These are phyloP conservation scores for Sugiyamaella paludigena DNA, from an alignment of 1,139 yeast species.

Conservation along the genomic window DNA sequence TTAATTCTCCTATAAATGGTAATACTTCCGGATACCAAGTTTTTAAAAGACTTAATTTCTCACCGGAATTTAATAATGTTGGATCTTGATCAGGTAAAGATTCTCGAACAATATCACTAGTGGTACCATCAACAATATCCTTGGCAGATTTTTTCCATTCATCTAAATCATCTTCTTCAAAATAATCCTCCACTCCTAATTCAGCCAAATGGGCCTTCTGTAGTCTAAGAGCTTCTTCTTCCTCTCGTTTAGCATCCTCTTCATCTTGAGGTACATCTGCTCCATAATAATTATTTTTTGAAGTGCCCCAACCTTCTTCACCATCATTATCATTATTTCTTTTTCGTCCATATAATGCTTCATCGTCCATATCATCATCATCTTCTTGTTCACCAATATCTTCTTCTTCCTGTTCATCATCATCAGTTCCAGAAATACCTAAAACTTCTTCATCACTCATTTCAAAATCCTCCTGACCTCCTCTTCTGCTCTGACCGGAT, in stretches of 20 bases:
- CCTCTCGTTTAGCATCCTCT: constrained; percentile 74
- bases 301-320: constrained; percentile 77
- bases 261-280: constrained; percentile 73
- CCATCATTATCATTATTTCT: constrained; percentile 52
- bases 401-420: constrained; percentile 20
- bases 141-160: constrained; percentile 38
- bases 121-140: constrained; percentile 30
- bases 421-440: constrained; percentile 34
- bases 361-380: constrained; percentile 30
- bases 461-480: constrained; percentile 38
- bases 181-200: constrained; percentile 74
- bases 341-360: constrained; percentile 34
- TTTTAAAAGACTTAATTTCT: constrained; percentile 31
- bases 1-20: constrained; percentile 70
- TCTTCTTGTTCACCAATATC: constrained; percentile 29
- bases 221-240: constrained; percentile 82
- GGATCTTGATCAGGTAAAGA: constrained; percentile 39
- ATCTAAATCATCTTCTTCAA: constrained; percentile 79
- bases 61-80: constrained; percentile 42
- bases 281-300: constrained; percentile 72
- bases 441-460: constrained; percentile 54
- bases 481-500: constrained; percentile 45
- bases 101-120: constrained; percentile 16
- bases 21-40: constrained; percentile 69
- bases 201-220: constrained; percentile 84